Evolutionary conservation across 106 monocot genomes (phyloP).

Genomic region (Apostasia ramifera): DNA sequence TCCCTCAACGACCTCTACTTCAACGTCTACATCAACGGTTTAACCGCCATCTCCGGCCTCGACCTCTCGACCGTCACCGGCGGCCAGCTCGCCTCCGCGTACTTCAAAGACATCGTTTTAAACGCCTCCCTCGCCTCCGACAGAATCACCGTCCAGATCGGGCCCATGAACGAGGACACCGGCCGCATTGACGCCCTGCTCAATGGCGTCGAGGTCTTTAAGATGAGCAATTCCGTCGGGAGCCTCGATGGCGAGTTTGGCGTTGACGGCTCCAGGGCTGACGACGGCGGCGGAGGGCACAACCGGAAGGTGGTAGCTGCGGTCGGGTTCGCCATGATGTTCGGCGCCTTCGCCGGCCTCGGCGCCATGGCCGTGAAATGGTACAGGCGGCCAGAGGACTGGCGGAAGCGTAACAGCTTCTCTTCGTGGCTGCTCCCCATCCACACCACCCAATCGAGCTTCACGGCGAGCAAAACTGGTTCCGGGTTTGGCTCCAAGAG

Average conservation of each 20-base stretch:
- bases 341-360: slow-evolving; percentile 24
- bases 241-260: slow-evolving; percentile 32
- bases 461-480: too few species aligned
- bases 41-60: slow-evolving; percentile 12
- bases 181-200: slow-evolving; percentile 21
- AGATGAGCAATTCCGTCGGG: slow-evolving; percentile 45
- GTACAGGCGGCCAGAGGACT: slow-evolving; percentile 7
- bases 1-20: slow-evolving; percentile 26
- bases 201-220: slow-evolving; percentile 28
- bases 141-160: slow-evolving; percentile 13
- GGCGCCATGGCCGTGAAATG: slow-evolving; percentile 18
- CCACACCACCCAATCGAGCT: neutral
- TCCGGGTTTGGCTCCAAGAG: too few species aligned
- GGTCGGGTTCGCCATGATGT: slow-evolving; percentile 21
- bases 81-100: slow-evolving; percentile 14
- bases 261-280: neutral
- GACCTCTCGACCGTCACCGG: slow-evolving; percentile 27
- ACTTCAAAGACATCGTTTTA: slow-evolving; percentile 27
- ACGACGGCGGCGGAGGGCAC: neutral
- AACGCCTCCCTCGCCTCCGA: slow-evolving; percentile 7
- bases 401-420: slow-evolving; percentile 21
- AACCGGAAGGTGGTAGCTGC: slow-evolving; percentile 9
- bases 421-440: slow-evolving; percentile 21
- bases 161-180: slow-evolving; percentile 7
- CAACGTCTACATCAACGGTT: slow-evolving; percentile 33